These are phyloP conservation scores for Acanthamoeba culbertsoni DNA, from an alignment of 208 protist species.

Conservation along the genomic window DNA sequence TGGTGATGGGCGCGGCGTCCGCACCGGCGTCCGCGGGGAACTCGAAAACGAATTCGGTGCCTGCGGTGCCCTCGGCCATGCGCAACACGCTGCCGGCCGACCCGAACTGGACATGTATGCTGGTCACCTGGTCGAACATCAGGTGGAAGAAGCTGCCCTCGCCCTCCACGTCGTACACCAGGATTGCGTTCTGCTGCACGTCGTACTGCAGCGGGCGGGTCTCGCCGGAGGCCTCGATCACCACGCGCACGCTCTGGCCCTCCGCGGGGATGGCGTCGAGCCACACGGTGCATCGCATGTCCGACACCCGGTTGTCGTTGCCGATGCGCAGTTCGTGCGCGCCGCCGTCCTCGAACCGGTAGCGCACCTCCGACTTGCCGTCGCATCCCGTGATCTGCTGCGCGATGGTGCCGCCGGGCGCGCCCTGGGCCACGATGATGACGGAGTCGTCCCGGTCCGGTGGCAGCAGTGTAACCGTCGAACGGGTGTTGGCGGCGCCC, in stretches of 20 bases:
- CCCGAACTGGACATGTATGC: constrained; percentile 41
- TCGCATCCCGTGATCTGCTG: constrained; percentile 42
- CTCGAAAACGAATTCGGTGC: constrained; percentile 31
- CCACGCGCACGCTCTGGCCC: background rate
- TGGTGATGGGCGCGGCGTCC: background rate
- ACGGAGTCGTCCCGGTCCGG: background rate
- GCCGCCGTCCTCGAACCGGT: background rate
- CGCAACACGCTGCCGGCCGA: background rate
- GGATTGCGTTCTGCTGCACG: constrained; percentile 40
- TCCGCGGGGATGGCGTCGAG: background rate
- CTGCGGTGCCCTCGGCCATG: background rate
- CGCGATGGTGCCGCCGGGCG: constrained; percentile 6
- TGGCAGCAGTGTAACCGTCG: background rate
- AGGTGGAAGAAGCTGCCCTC: constrained; percentile 38
- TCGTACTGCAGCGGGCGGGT: constrained; percentile 23
- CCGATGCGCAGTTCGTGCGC: constrained; percentile 1
- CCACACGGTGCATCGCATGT: constrained; percentile 44
- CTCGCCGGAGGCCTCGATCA: constrained; percentile 15
- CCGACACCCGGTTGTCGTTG: background rate
- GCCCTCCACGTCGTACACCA: background rate
- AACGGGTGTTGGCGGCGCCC: background rate
- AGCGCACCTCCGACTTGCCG: constrained; percentile 36
- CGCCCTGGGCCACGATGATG: background rate
- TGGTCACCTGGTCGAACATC: background rate
- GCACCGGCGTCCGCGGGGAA: background rate